Evolutionary conservation across 257 asterid species (phyloP).

Genomic region (Anisodus acutangulus): DNA sequence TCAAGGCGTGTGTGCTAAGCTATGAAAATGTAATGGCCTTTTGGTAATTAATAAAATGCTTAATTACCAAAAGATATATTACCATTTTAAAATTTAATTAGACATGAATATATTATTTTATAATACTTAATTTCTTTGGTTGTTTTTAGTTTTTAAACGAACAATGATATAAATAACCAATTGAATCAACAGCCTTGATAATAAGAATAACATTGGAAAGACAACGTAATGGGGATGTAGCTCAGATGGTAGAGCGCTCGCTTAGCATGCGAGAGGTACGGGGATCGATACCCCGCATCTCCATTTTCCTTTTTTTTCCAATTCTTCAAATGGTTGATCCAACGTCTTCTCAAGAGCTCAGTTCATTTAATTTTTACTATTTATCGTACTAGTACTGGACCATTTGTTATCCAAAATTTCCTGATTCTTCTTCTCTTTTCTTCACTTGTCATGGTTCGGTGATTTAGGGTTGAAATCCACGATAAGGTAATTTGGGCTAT

Average conservation of each 20-base stretch:
- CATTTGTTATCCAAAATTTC: not conserved
- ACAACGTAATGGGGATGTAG: constrained; percentile 52
- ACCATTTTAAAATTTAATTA: too few species aligned
- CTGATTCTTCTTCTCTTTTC: not conserved
- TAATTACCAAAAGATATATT: too few species aligned
- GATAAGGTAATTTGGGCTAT: not conserved
- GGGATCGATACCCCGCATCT: constrained; percentile 62
- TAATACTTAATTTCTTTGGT: too few species aligned
- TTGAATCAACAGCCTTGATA: too few species aligned
- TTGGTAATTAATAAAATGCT: too few species aligned
- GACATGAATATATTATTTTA: too few species aligned
- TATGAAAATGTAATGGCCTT: too few species aligned
- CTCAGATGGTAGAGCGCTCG: constrained; percentile 72
- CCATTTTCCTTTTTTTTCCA: constrained; percentile 30
- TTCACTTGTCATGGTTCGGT: not conserved
- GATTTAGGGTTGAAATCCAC: not conserved
- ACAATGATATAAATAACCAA: too few species aligned
- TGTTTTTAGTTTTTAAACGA: too few species aligned
- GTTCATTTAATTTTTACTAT: not conserved
- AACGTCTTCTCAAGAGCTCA: not conserved
- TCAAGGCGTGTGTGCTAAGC: too few species aligned
- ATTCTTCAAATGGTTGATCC: not conserved
- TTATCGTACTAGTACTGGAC: too few species aligned
- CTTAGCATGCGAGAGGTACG: constrained; percentile 58
- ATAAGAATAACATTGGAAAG: too few species aligned